Base-by-base conservation (phyloP, 108 stramenopile genomes). In the Stephanodiscus minutulus region DNA sequence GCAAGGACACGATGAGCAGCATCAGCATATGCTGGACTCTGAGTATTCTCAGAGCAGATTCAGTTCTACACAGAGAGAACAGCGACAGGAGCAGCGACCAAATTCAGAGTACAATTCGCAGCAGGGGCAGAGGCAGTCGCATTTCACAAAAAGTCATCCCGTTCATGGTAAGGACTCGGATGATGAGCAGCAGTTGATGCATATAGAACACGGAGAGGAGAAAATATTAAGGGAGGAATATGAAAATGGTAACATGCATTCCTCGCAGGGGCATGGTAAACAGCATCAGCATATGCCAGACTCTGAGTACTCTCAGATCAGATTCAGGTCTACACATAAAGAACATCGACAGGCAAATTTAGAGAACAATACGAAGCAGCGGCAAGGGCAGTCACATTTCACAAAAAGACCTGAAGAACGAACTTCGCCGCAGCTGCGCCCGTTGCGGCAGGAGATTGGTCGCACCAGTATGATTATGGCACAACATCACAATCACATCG, bases 111-210 rank as follows among this genome's bases (percentile, higher is more conserved):
- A 56, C 39, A 18, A 50, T 55, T 53, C 66, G 0, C 39, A 68
- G 13, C 65, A 50, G 3, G 24, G 20, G 65, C 59, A 60, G 59
- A 6, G n/a, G 5, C 11, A 54, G 25, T 20, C 27, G 24, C 48
- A 60, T 24, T 24, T 24, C 20, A 52, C 50, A 52, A 20, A 24
- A 20, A 52, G 9, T 52, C n/a, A n/a, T 7, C 33, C 36, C 59
- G 24, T 60, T 60, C 59, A 60, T 37, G 59, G 59, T 15, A 18
- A 28, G 20, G 59, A 60, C 1, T 28, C 59, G 13, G 59, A 60
- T 24, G 59, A 60, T 60, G n/a, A 20, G 3, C 20, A 44, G 25
- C 43, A 43, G 24, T 63, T 27, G 24, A 41, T 37, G 62, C 44
- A 63, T 63, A 9, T 41, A 39, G 17, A 44, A 43, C 22, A 63